Conservation (phyloP, 371 early-diverging fungal species). For the Batrachochytrium dendrobatidis region DNA sequence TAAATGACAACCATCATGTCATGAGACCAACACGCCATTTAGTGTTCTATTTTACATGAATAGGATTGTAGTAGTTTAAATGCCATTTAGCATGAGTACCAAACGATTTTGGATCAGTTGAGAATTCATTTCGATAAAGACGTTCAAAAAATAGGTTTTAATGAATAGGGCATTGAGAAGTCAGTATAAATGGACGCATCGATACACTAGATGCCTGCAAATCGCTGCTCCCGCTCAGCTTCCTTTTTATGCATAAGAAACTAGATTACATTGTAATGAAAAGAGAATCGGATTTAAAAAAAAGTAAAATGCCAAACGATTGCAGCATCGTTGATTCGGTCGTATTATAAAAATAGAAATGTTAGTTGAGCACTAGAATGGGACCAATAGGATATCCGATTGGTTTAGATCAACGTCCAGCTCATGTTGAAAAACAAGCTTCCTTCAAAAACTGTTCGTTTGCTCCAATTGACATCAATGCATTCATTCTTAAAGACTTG, state of each 20-base stretch:
- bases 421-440: background rate
- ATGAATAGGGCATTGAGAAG: background rate
- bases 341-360: too few relatives aligned
- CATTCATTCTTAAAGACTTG: background rate
- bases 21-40: too few relatives aligned
- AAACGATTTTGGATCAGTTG: background rate
- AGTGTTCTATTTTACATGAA: background rate
- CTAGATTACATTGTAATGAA: background rate
- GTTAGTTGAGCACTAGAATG: too few relatives aligned
- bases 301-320: too few relatives aligned
- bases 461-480: background rate
- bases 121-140: background rate
- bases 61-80: background rate
- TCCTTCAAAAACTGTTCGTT: background rate
- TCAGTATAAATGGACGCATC: background rate
- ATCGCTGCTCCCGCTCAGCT: background rate
- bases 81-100: background rate
- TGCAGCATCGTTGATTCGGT: too few relatives aligned
- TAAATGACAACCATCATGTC: too few relatives aligned
- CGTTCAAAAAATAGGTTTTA: background rate
- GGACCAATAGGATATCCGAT: too few relatives aligned
- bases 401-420: background rate
- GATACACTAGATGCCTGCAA: constrained; percentile 2
- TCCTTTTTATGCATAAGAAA: background rate
- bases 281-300: too few relatives aligned